Evolutionary conservation across 192 early-diverging fungal genomes (phyloP).

Genomic region (Coemansia javaensis): DNA sequence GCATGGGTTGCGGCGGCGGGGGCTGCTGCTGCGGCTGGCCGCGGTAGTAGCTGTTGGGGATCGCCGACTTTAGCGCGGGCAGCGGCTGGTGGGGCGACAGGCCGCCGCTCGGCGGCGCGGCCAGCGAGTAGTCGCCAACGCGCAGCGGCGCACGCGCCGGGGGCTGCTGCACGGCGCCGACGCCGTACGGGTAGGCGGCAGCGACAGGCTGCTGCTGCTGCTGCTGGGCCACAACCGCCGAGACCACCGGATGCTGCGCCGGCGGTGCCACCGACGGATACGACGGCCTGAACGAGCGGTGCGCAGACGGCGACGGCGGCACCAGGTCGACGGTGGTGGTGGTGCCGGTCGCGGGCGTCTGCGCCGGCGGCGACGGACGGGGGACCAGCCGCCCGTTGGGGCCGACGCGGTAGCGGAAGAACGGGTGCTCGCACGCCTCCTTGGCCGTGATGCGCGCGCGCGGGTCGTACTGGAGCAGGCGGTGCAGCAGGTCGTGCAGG

Average conservation of each 20-base stretch:
- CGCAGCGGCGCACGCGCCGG: constrained; percentile 22
- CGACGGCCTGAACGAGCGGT: constrained; percentile 24
- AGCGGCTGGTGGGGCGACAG: constrained; percentile 7
- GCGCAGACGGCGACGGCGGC: constrained; percentile 8
- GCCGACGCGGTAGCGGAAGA: constrained; percentile 64
- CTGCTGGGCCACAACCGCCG: constrained; percentile 1
- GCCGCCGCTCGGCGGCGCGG: background rate
- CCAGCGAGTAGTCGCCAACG: constrained; percentile 29
- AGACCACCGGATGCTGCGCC: constrained; percentile 6
- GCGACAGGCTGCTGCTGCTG: too few species aligned
- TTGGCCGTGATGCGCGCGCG: constrained; percentile 70
- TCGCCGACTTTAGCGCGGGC: constrained; percentile 5
- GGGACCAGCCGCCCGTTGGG: constrained; percentile 37
- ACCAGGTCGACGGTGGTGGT: constrained; percentile 7
- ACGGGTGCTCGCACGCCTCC: constrained; percentile 79
- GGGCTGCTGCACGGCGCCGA: background rate
- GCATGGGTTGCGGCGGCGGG: too few species aligned
- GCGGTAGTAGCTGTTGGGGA: constrained; percentile 24
- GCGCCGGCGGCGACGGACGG: constrained; percentile 4
- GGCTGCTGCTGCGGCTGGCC: constrained; percentile 7
- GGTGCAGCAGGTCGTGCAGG: constrained; percentile 68
- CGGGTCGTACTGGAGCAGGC: constrained; percentile 78
- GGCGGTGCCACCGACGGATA: constrained; percentile 12
- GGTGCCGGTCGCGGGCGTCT: constrained; percentile 6
- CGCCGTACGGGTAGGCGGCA: constrained; percentile 10